These are phyloP conservation scores for Trypanosoma brucei DNA, from an alignment of 208 protist genomes.

Conservation along the genomic window DNA sequence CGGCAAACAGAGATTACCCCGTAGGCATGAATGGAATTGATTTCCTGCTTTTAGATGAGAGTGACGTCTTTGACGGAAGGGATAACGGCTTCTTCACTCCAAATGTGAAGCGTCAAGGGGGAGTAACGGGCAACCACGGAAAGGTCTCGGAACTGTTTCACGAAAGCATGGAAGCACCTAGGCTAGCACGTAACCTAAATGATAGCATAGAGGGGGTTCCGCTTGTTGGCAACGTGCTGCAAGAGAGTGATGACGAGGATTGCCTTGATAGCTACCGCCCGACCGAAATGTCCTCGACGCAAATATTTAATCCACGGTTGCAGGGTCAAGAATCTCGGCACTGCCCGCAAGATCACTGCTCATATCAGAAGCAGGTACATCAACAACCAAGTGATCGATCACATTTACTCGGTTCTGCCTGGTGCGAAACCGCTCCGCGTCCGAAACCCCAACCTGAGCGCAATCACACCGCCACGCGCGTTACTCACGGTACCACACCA, in stretches of 20 bases:
- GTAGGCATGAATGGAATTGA: constrained; percentile 2
- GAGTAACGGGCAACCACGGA: not conserved
- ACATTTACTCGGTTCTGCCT: not conserved
- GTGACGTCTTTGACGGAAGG: constrained; percentile 7
- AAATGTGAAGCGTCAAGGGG: not conserved
- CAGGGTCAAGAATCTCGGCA: not conserved
- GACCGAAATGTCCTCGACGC: not conserved
- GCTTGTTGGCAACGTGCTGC: constrained; percentile 19
- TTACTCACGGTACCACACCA: constrained; percentile 35
- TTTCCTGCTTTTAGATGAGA: constrained; percentile 4
- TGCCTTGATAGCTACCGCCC: not conserved
- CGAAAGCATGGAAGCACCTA: constrained; percentile 1
- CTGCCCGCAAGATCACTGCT: not conserved
- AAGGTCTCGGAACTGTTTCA: constrained; percentile 14
- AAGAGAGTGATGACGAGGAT: constrained; percentile 47
- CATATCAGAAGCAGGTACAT: not conserved
- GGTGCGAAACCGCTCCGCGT: constrained; percentile 5
- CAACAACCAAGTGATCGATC: not conserved
- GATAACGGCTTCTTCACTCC: constrained; percentile 5
- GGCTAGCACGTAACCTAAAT: not conserved
- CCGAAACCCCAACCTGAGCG: constrained; percentile 9
- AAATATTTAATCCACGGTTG: not conserved
- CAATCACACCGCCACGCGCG: constrained; percentile 22
- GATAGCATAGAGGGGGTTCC: constrained; percentile 6
- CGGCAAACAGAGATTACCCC: not conserved